A percentile compares a stretch with the other conserved stretches of the same genome.
These are phyloP conservation scores for Chlorella sorokiniana DNA, from an alignment of 139 green algal species.

Conservation along the genomic window DNA sequence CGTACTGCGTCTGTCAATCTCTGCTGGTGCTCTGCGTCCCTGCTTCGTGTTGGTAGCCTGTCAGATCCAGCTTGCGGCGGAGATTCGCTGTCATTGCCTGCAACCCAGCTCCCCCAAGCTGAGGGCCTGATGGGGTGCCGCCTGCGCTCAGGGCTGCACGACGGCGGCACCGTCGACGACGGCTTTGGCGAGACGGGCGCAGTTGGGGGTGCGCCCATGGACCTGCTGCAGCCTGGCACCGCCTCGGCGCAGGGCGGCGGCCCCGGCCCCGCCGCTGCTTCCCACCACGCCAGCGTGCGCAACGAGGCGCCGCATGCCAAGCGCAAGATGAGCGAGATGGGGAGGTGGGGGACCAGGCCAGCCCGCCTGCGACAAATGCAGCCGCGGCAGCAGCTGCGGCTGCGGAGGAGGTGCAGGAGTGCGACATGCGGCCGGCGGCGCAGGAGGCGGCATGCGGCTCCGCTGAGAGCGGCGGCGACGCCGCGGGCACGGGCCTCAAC, in stretches of 20 bases:
- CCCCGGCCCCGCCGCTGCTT: not conserved
- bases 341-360: conserved; percentile 17
- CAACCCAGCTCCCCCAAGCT: no score
- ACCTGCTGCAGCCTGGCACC: conserved; percentile 6
- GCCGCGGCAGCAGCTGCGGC: not conserved
- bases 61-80: not conserved
- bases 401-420: not conserved
- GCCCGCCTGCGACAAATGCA: not conserved
- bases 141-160: conserved; percentile 5
- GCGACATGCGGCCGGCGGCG: not conserved
- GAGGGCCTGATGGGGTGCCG: no score
- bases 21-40: not conserved
- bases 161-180: conserved; percentile 7
- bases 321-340: conserved; percentile 37
- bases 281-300: conserved; percentile 10
- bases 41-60: not conserved
- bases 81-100: no score
- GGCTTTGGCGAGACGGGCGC: conserved; percentile 24
- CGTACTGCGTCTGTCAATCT: not conserved
- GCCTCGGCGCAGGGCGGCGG: conserved; percentile 7
- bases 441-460: not conserved
- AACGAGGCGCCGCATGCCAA: conserved; percentile 4
- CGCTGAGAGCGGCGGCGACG: conserved; percentile 3
- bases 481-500: not conserved
- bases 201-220: conserved; percentile 2